phyloP scores from a whole-genome alignment of 805 yeast genomes.

The Suhomyces canberraensis region DNA sequence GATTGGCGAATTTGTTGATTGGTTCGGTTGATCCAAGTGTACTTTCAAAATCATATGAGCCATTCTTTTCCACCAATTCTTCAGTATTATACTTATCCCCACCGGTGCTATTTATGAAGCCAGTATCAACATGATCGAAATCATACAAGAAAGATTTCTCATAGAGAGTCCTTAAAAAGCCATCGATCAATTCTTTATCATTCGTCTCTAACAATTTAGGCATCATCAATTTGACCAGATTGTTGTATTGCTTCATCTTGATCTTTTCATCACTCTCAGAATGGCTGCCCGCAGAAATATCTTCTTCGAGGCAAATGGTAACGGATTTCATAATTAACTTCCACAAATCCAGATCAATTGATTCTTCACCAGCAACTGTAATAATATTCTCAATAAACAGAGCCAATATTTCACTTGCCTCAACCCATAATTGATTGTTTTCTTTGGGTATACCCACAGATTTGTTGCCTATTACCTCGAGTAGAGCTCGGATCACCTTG shows the following conservation, averaged over 20 bases:
- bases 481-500: slow-evolving; percentile 46
- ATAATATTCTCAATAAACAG: slow-evolving; percentile 31
- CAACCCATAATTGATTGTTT: slow-evolving; percentile 51
- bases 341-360: slow-evolving; percentile 32
- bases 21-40: slow-evolving; percentile 65
- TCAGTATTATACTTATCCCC: slow-evolving; percentile 12
- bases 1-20: slow-evolving; percentile 41
- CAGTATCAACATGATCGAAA: slow-evolving; percentile 50
- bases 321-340: slow-evolving; percentile 39
- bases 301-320: slow-evolving; percentile 35
- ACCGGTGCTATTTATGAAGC: slow-evolving; percentile 2
- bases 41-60: slow-evolving; percentile 43
- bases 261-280: slow-evolving; percentile 35
- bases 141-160: slow-evolving; percentile 57
- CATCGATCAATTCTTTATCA: slow-evolving; percentile 30
- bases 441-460: slow-evolving; percentile 30
- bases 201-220: slow-evolving; percentile 28
- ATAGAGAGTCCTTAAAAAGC: slow-evolving; percentile 52
- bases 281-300: background rate
- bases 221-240: slow-evolving; percentile 40
- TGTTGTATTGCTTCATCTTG: slow-evolving; percentile 44
- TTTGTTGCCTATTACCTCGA: slow-evolving; percentile 50
- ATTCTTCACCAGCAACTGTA: slow-evolving; percentile 9
- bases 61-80: slow-evolving; percentile 36
- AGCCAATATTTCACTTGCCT: slow-evolving; percentile 43